These are phyloP conservation scores for Excoecaria agallocha DNA, from an alignment of 345 rosid genomes.

Conservation along the genomic window DNA sequence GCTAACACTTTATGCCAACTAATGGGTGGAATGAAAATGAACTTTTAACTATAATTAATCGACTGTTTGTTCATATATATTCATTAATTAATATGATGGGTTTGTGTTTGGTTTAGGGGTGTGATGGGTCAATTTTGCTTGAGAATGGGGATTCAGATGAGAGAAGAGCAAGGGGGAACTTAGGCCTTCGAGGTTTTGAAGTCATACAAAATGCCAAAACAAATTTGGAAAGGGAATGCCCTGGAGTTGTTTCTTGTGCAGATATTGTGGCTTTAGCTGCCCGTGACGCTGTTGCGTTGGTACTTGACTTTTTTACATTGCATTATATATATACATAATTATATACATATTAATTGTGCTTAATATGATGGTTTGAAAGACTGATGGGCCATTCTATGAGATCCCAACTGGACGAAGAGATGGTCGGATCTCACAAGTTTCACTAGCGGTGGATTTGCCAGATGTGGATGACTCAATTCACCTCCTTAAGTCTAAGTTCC, in stretches of 20 bases:
- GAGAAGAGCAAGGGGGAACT: slow-evolving; percentile 62
- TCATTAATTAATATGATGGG: not conserved
- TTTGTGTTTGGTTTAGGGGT: slow-evolving; percentile 43
- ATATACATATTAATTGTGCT: not conserved
- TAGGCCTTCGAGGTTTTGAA: slow-evolving; percentile 67
- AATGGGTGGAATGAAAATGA: too few species aligned
- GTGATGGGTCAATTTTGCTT: slow-evolving; percentile 83
- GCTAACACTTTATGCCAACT: too few species aligned
- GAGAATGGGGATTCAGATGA: slow-evolving; percentile 51
- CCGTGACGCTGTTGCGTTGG: slow-evolving; percentile 74
- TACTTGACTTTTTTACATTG: slow-evolving; percentile 15
- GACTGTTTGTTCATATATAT: too few species aligned
- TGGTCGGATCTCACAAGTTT: slow-evolving; percentile 54
- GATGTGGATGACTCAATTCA: slow-evolving; percentile 57
- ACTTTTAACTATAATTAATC: too few species aligned
- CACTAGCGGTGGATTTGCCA: slow-evolving; percentile 59
- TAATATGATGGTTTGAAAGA: slow-evolving; percentile 28
- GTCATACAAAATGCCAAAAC: slow-evolving; percentile 55
- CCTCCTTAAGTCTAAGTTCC: slow-evolving; percentile 56
- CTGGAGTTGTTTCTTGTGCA: slow-evolving; percentile 75
- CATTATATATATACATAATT: too few species aligned
- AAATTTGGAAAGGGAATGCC: slow-evolving; percentile 55
- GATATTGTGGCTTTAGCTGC: slow-evolving; percentile 83
- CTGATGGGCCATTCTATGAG: slow-evolving; percentile 58
- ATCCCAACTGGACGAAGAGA: slow-evolving; percentile 81